phyloP scores from a whole-genome alignment of 495 filamentous ascomycete genomes.

The Cladorrhinum samala region DNA sequence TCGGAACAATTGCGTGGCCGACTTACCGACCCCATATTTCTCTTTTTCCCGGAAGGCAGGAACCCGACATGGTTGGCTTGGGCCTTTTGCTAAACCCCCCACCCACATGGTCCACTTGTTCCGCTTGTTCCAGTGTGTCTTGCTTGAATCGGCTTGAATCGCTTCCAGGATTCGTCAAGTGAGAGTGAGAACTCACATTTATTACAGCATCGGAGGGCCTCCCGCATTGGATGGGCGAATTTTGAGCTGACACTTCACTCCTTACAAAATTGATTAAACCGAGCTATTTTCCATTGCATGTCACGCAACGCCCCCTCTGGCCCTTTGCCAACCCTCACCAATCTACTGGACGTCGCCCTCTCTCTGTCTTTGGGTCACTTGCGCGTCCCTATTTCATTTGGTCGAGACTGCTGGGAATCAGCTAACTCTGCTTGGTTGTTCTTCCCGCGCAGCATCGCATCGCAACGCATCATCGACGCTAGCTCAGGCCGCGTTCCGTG shows the following conservation, averaged over 20 bases:
- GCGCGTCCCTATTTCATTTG: too few species aligned
- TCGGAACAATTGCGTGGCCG: constrained; percentile 11
- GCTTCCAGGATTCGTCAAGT: not conserved
- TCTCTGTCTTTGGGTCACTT: not conserved
- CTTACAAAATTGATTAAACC: constrained; percentile 1
- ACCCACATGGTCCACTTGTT: not conserved
- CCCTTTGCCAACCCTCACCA: not conserved
- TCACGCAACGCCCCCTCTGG: constrained; percentile 25
- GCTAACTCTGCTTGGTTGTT: constrained; percentile 10
- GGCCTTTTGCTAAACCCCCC: not conserved
- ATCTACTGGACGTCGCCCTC: not conserved
- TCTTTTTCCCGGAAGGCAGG: not conserved
- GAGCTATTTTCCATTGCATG: constrained; percentile 13
- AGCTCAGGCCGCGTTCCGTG: too few species aligned
- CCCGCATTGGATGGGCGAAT: constrained; percentile 25
- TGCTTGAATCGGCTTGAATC: constrained; percentile 5
- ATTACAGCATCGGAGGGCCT: constrained; percentile 15
- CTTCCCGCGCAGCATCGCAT: constrained; percentile 24
- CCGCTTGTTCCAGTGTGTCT: not conserved
- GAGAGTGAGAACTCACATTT: constrained; percentile 1
- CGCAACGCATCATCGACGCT: constrained; percentile 19
- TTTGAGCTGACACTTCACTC: constrained; percentile 9
- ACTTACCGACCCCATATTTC: not conserved
- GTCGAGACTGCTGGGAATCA: not conserved
- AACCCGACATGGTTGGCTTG: constrained; percentile 7